Conservation (phyloP, 768 basidiomycete species). For the Tylopilus sp. region DNA sequence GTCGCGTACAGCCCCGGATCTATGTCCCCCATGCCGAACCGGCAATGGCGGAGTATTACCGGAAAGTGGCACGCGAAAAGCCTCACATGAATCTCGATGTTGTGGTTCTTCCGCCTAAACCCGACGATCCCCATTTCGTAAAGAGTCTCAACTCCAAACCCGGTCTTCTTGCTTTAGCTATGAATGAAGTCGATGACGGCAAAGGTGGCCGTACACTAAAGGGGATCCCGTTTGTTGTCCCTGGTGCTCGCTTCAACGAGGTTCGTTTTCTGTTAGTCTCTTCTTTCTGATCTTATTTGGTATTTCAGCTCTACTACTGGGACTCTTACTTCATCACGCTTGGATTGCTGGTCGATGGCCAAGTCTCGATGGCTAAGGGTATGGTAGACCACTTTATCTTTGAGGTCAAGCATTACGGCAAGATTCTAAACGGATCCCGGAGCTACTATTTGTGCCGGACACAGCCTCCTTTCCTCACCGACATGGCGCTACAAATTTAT, state of each 20-base stretch:
- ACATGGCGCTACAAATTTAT: constrained; percentile 97
- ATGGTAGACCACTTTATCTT: constrained; percentile 99
- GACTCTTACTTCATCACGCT: constrained; percentile 94
- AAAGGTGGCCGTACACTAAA: constrained; percentile 79
- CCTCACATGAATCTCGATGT: constrained; percentile 94
- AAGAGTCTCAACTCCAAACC: constrained; percentile 93
- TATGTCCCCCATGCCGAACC: constrained; percentile 94
- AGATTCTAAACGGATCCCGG: constrained; percentile 94
- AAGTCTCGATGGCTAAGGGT: constrained; percentile 91
- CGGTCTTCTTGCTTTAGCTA: constrained; percentile 90
- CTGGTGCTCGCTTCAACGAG: constrained; percentile 93
- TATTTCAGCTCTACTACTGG: constrained; percentile 82
- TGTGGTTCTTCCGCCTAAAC: constrained; percentile 80
- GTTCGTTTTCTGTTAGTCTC: constrained; percentile 41
- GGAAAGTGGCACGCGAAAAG: constrained; percentile 84
- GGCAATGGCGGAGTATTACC: constrained; percentile 94
- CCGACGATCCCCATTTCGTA: constrained; percentile 85
- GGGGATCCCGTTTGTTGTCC: constrained; percentile 96
- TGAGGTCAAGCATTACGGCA: constrained; percentile 97
- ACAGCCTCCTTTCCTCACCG: constrained; percentile 97
- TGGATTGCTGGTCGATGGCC: constrained; percentile 92
- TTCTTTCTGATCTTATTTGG: constrained; percentile 5
- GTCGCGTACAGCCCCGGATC: constrained; percentile 85
- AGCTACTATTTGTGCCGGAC: constrained; percentile 94
- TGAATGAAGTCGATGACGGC: constrained; percentile 85